A percentile compares a stretch with the other conserved stretches of the same genome.
Evolutionary conservation across 495 filamentous ascomycete genomes (phyloP).

Genomic region (Neurospora sp.): DNA sequence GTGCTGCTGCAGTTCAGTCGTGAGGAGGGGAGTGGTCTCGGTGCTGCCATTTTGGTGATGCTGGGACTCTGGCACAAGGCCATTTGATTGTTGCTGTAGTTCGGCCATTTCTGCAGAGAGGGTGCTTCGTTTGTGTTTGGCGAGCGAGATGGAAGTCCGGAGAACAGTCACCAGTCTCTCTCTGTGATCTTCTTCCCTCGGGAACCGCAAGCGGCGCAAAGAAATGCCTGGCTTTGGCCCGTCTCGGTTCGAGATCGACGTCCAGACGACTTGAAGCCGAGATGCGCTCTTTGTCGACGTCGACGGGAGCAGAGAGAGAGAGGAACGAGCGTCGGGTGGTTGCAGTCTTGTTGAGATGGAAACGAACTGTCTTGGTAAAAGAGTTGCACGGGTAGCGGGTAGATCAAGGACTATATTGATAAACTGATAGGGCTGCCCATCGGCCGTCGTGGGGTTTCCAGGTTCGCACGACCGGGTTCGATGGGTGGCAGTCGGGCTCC

Average conservation of each 20-base stretch:
- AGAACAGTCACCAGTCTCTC: not conserved
- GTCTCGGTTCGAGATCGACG: not conserved
- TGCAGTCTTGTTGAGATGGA: not conserved
- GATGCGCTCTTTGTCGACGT: not conserved
- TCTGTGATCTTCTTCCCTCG: not conserved
- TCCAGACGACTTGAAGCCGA: not conserved
- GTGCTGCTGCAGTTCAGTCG: conserved; percentile 9
- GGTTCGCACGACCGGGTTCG: not conserved
- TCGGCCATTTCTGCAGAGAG: not conserved
- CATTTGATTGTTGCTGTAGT: not conserved
- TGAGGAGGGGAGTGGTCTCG: not conserved
- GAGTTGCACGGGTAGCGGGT: not conserved
- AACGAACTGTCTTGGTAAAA: not conserved
- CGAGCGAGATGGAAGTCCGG: not conserved
- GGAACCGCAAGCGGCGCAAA: not conserved
- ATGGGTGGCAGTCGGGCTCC: not conserved
- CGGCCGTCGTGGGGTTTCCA: not conserved
- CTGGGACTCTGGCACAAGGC: not conserved
- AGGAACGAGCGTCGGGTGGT: not conserved
- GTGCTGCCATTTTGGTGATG: not conserved
- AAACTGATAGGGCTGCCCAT: not conserved
- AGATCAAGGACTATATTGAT: not conserved
- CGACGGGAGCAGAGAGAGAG: not conserved
- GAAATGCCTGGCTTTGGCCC: not conserved
- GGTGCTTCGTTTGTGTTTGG: not conserved